A percentile compares a stretch with the other conserved stretches of the same genome.
phyloP scores from a whole-genome alignment of 1,284 basidiomycete species.

The Inonotus hispidus region DNA sequence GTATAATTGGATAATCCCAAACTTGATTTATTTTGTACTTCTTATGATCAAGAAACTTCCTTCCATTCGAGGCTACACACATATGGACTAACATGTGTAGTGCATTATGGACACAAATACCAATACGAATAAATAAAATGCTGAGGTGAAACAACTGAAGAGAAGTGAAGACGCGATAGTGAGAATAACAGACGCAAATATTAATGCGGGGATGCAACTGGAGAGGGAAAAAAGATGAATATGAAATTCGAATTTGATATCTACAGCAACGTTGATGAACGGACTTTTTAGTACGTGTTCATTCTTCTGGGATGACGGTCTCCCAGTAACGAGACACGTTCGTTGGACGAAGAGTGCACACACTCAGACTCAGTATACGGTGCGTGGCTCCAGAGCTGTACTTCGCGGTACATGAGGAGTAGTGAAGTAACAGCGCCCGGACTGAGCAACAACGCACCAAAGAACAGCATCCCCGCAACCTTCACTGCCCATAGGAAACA shows the following conservation, averaged over 20 bases:
- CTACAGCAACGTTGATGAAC: neutral
- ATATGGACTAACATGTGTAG: neutral
- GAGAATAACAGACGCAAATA: neutral
- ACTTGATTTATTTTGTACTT: too few species aligned
- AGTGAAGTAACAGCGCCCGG: constrained; percentile 15
- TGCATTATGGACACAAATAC: neutral
- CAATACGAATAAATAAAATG: neutral
- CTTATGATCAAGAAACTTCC: too few species aligned
- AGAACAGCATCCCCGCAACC: neutral
- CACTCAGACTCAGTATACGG: neutral
- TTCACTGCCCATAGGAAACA: neutral
- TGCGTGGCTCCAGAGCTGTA: neutral
- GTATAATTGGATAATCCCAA: too few species aligned
- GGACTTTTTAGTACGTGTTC: neutral
- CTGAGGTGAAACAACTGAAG: neutral
- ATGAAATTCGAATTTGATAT: neutral
- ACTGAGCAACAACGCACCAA: constrained; percentile 5
- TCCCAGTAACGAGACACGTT: neutral
- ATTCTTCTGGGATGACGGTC: neutral
- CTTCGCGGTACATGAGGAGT: constrained; percentile 14
- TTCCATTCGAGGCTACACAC: too few species aligned
- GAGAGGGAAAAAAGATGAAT: neutral
- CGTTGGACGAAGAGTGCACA: neutral
- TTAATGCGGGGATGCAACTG: neutral
- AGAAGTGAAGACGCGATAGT: neutral